Evolutionary conservation across 2,329 filamentous ascomycete species (phyloP), one percentile per base, ranked within the genome.

Genomic region (Aphanocladium album): DNA sequence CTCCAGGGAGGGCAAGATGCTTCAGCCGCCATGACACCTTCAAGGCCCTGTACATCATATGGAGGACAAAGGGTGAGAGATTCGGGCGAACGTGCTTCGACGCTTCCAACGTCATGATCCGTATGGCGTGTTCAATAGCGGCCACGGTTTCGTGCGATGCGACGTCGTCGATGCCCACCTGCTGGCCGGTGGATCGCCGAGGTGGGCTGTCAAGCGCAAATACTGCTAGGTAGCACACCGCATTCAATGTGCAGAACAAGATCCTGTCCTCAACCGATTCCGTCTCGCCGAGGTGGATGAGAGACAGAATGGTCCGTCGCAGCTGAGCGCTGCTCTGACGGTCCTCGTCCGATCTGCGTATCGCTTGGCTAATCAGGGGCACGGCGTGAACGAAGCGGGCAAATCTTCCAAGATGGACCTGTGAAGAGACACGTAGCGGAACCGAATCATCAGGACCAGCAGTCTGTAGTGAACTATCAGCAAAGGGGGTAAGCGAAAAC

Each of bases 381-480:
- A 58, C 59, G 17, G 59, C 52, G 19, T 63, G 62, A 3, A 59
- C 59, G 21, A 63, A 63, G 19, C 62, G 53, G 17, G 62, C 62
- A 59, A 63, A 63, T 5, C 55, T 43, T 2, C 62, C 62, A 11
- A 63, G 37, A 5, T 61, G 53, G 12, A 62, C 50, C 25, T 54
- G 60, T 27, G 49, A 61, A 16, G 59, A 60, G 19, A 58, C 52
- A 11, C 45, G 45, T 2, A 63, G 60, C 23, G 52, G 55, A 21
- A 54, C 49, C 53, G 27, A n/a, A 47, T 58, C 30, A 17, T 55
- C 30, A 30, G 30, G 30, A 30, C 5, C 9, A 30, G 30, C 5
- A 30, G 30, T 30, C 30, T 30, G 30, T 30, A 30, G 9, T 30
- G 30, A 30, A 9, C 9, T 30, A 9, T 30, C 30, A 30, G 9